Evolutionary conservation across 1,284 basidiomycete species (phyloP).

Genomic region (Ceratobasidium sp.): DNA sequence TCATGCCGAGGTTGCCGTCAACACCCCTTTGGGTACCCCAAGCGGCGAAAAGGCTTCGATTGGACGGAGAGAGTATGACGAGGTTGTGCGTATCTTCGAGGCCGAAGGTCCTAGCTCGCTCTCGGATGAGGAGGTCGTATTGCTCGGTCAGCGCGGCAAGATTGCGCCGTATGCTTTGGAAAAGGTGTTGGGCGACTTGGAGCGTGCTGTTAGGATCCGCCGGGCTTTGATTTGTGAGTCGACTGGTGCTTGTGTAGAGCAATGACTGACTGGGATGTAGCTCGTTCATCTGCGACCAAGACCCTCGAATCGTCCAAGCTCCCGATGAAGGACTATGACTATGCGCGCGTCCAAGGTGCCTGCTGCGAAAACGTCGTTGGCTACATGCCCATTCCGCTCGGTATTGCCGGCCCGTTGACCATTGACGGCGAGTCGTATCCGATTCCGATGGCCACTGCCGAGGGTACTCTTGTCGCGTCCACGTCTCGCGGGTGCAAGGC

Average conservation of each 20-base stretch:
- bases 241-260: conserved; percentile 2
- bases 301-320: conserved; percentile 86
- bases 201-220: conserved; percentile 87
- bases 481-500: conserved; percentile 98
- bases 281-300: conserved; percentile 84
- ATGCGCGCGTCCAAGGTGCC: conserved; percentile 91
- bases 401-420: conserved; percentile 94
- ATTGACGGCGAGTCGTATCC: conserved; percentile 87
- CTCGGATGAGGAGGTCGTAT: conserved; percentile 91
- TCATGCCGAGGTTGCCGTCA: conserved; percentile 44
- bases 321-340: conserved; percentile 90
- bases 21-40: conserved; percentile 41
- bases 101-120: conserved; percentile 67
- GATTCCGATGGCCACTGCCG: conserved; percentile 99
- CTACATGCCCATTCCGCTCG: conserved; percentile 95
- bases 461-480: conserved; percentile 97
- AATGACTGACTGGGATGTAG: conserved; percentile 51
- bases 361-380: conserved; percentile 99
- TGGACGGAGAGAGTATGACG: conserved; percentile 67
- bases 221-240: conserved; percentile 87
- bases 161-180: conserved; percentile 93
- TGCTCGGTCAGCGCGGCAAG: conserved; percentile 91
- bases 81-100: conserved; percentile 86
- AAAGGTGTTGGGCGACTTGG: conserved; percentile 87
- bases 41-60: conserved; percentile 42